Percentiles rank a stretch among this genome's conserved stretches.
Evolutionary conservation across 805 yeast species (phyloP).

Genomic region (Starmerella khaoyaiensis): DNA sequence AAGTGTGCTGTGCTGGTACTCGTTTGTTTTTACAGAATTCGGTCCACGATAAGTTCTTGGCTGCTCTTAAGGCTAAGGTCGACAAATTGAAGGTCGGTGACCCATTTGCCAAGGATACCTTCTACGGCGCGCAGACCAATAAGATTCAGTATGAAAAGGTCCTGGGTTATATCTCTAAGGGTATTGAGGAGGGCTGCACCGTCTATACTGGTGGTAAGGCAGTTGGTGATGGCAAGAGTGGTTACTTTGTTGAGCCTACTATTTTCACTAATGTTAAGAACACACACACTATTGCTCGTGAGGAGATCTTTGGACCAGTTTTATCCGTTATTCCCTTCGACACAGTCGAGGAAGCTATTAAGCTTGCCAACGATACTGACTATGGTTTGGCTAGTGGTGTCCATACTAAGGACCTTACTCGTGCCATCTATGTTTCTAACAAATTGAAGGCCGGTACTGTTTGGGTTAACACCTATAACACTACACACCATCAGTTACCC

Average conservation of each 20-base stretch:
- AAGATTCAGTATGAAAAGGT: constrained; percentile 62
- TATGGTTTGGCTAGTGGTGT: constrained; percentile 79
- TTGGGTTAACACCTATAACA: constrained; percentile 58
- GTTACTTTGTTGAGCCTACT: constrained; percentile 58
- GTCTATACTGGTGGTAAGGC: constrained; percentile 67
- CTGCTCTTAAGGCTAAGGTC: constrained; percentile 41
- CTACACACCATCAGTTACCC: constrained; percentile 51
- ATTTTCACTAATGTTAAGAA: constrained; percentile 59
- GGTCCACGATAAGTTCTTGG: constrained; percentile 60
- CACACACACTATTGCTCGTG: constrained; percentile 51
- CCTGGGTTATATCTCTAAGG: constrained; percentile 58
- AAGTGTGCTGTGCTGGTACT: constrained; percentile 90
- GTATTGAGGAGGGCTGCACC: constrained; percentile 58
- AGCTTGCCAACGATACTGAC: constrained; percentile 54
- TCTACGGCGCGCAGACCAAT: constrained; percentile 87
- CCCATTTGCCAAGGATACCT: constrained; percentile 60
- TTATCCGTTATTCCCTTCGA: constrained; percentile 53
- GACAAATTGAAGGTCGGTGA: constrained; percentile 51
- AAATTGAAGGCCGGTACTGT: constrained; percentile 54
- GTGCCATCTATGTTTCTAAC: constrained; percentile 52
- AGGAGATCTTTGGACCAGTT: constrained; percentile 85
- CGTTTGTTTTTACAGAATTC: constrained; percentile 78
- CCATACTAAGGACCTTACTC: constrained; percentile 52
- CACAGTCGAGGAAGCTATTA: constrained; percentile 54
- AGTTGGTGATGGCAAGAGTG: constrained; percentile 36